Percentiles rank a stretch among this genome's conserved stretches.
phyloP scores from a whole-genome alignment of 2,329 filamentous ascomycete genomes.

The Penicillium sp. region DNA sequence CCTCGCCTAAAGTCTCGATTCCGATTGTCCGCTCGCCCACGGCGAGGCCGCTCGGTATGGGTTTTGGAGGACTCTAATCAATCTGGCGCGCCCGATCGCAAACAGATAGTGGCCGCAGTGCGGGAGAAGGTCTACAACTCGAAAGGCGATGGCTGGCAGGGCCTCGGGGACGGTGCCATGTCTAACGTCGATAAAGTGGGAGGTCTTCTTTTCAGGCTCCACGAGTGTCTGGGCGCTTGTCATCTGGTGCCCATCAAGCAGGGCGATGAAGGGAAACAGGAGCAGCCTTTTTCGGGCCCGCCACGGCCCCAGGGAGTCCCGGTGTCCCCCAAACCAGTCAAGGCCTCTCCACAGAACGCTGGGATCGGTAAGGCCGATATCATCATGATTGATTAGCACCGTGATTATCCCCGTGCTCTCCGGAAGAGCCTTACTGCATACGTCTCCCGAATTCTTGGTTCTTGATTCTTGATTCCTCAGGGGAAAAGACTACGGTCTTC shows the following conservation, averaged over 20 bases:
- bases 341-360: conserved; percentile 6
- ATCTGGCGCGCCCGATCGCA: conserved; percentile 15
- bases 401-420: not conserved
- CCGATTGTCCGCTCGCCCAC: conserved; percentile 28
- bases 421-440: not conserved
- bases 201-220: conserved; percentile 33
- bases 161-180: conserved; percentile 39
- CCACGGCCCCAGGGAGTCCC: not conserved
- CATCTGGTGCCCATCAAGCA: conserved; percentile 12
- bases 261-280: conserved; percentile 5
- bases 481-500: conserved; percentile 3
- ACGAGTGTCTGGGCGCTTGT: conserved; percentile 28
- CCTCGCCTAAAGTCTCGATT: conserved; percentile 34
- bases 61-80: conserved; percentile 31
- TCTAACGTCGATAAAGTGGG: conserved; percentile 33
- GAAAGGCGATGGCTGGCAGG: conserved; percentile 41
- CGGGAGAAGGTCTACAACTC: conserved; percentile 36
- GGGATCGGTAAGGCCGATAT: conserved; percentile 26
- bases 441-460: conserved; percentile 4
- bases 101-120: conserved; percentile 24
- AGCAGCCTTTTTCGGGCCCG: not conserved
- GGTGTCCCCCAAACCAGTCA: not conserved
- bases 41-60: conserved; percentile 34
- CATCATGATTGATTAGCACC: conserved; percentile 38
- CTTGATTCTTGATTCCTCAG: not conserved